A percentile compares a stretch with the other conserved stretches of the same genome.
These are phyloP conservation scores for Hanseniaspora lindneri DNA, from an alignment of 805 yeast species.

Conservation along the genomic window DNA sequence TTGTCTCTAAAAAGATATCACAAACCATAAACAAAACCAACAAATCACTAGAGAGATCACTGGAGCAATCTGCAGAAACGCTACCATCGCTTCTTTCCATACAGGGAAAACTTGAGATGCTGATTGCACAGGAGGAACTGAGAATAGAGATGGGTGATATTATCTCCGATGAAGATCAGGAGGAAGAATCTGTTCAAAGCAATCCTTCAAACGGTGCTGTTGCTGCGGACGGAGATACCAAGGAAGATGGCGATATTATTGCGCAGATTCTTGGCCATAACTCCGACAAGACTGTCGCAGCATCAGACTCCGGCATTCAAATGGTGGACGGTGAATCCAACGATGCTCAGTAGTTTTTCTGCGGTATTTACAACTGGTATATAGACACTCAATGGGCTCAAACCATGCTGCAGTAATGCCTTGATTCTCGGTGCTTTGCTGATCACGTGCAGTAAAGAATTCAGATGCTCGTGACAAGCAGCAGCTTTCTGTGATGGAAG, in stretches of 20 bases:
- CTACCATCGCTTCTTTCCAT: slow-evolving; percentile 62
- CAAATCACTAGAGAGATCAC: slow-evolving; percentile 41
- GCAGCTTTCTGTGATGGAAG: too few species aligned
- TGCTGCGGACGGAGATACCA: slow-evolving; percentile 30
- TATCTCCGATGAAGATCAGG: slow-evolving; percentile 26
- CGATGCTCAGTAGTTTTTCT: slow-evolving; percentile 18
- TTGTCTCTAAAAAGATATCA: slow-evolving; percentile 16
- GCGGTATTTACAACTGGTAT: too few species aligned
- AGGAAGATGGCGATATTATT: slow-evolving; percentile 33
- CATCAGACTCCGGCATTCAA: not conserved
- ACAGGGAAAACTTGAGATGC: slow-evolving; percentile 73
- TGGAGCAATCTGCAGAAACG: slow-evolving; percentile 45
- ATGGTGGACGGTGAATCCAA: slow-evolving; percentile 18
- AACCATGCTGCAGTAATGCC: too few species aligned
- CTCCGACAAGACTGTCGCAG: not conserved
- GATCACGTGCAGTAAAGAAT: too few species aligned
- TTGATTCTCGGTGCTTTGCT: too few species aligned
- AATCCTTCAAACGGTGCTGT: slow-evolving; percentile 27
- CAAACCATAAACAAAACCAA: slow-evolving; percentile 18
- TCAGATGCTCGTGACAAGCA: too few species aligned
- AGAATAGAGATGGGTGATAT: slow-evolving; percentile 42
- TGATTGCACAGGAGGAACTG: slow-evolving; percentile 62
- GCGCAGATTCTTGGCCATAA: slow-evolving; percentile 20
- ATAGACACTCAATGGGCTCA: too few species aligned
- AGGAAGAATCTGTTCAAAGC: slow-evolving; percentile 24